Percentiles rank a stretch among this genome's conserved stretches.
Evolutionary conservation across 1,284 basidiomycete species (phyloP).

Genomic region (Cutaneotrichosporon sp.): DNA sequence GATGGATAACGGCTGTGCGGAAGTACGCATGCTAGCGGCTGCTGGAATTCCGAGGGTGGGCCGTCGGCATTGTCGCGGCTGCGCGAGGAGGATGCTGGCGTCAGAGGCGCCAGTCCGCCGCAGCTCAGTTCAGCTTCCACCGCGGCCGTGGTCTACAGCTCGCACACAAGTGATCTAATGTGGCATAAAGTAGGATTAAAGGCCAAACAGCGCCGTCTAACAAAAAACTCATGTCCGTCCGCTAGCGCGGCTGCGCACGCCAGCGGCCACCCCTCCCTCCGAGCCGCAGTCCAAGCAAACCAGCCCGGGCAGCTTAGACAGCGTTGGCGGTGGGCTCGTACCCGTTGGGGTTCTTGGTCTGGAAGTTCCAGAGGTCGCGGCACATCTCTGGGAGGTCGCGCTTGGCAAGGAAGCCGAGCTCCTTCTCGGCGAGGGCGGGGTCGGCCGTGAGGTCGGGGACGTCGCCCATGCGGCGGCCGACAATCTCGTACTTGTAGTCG

Average conservation of each 20-base stretch:
- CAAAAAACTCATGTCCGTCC: slow-evolving; percentile 1
- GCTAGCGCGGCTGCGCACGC: neutral
- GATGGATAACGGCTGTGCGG: too few relatives aligned
- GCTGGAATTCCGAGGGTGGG: neutral
- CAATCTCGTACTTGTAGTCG: slow-evolving; percentile 69
- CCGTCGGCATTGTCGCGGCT: too few relatives aligned
- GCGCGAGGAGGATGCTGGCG: neutral
- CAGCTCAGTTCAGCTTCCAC: too few relatives aligned
- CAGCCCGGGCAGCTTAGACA: neutral
- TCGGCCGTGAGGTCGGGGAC: slow-evolving; percentile 97
- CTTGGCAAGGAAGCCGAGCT: slow-evolving; percentile 89
- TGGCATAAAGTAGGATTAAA: slow-evolving; percentile 1
- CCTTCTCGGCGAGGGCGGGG: slow-evolving; percentile 85
- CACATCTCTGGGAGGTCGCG: slow-evolving; percentile 86
- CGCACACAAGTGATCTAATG: neutral
- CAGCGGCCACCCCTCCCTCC: neutral
- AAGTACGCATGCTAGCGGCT: too few relatives aligned
- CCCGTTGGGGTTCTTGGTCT: slow-evolving; percentile 76
- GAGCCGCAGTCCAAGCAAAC: neutral
- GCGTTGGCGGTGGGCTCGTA: slow-evolving; percentile 54
- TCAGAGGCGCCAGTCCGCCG: too few relatives aligned
- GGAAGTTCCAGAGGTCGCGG: slow-evolving; percentile 89
- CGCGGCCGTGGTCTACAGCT: too few relatives aligned
- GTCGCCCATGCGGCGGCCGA: slow-evolving; percentile 84
- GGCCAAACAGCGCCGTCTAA: neutral